Percentiles rank a stretch among this genome's conserved stretches.
Conservation (phyloP, 208 protist species). For the Trypanosoma cruzi region DNA sequence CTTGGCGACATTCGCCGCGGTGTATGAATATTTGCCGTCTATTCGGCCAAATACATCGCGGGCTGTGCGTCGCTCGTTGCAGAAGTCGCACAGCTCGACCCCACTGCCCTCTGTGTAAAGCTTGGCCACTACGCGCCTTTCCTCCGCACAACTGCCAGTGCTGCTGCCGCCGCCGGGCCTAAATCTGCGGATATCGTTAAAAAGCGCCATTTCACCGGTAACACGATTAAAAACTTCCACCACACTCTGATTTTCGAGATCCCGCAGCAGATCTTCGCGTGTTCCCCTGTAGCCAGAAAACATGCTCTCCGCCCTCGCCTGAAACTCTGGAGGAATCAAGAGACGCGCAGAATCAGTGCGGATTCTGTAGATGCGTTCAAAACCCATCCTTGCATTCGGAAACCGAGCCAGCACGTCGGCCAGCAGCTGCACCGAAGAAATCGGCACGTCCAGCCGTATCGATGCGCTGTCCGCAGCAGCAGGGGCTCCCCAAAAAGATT, state of each 20-base stretch:
- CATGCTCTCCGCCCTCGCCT: slow-evolving; percentile 18
- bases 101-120: slow-evolving; percentile 20
- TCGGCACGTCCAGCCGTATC: neutral
- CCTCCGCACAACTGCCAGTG: neutral
- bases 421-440: slow-evolving; percentile 3
- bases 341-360: slow-evolving; percentile 11
- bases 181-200: slow-evolving; percentile 42
- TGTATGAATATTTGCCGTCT: slow-evolving; percentile 29
- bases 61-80: slow-evolving; percentile 33
- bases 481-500: neutral
- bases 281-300: slow-evolving; percentile 30
- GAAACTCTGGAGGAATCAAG: slow-evolving; percentile 22
- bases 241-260: slow-evolving; percentile 29
- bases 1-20: slow-evolving; percentile 46
- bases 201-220: slow-evolving; percentile 30
- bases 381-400: neutral
- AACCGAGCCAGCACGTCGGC: neutral
- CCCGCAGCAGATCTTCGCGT: slow-evolving; percentile 1
- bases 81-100: slow-evolving; percentile 39
- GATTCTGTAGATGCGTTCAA: slow-evolving; percentile 23
- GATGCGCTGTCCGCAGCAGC: neutral
- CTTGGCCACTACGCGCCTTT: slow-evolving; percentile 1
- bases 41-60: slow-evolving; percentile 45
- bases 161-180: slow-evolving; percentile 22
- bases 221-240: slow-evolving; percentile 28